Evolutionary conservation across 192 early-diverging fungal species (phyloP).

Genomic region (Coemansia brasiliensis): DNA sequence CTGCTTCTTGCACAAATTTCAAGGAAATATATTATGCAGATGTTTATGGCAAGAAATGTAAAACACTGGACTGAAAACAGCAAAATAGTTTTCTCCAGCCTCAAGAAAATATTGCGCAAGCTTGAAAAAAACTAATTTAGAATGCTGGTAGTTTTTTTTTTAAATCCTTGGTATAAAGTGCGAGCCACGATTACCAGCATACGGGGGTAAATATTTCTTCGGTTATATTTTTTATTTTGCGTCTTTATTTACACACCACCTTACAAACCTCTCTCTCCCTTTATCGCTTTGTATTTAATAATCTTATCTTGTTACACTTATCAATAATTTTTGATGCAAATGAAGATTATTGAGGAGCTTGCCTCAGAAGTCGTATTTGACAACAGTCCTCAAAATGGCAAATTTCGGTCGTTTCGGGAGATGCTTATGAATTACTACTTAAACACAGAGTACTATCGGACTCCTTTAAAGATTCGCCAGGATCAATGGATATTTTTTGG

Average conservation of each 20-base stretch:
- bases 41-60: too few species aligned
- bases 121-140: not conserved
- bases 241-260: not conserved
- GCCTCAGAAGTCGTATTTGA: constrained; percentile 48
- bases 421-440: constrained; percentile 51
- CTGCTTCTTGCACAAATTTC: too few species aligned
- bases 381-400: constrained; percentile 13
- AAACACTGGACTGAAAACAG: too few species aligned
- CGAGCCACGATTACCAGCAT: constrained; percentile 4
- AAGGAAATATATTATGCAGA: too few species aligned
- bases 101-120: not conserved
- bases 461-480: constrained; percentile 57
- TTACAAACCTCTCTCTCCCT: not conserved
- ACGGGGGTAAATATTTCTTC: not conserved
- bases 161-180: not conserved
- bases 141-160: not conserved
- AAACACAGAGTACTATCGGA: constrained; percentile 62
- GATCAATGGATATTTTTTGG: constrained; percentile 58
- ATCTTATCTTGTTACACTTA: constrained; percentile 4
- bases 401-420: constrained; percentile 39
- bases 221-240: constrained; percentile 2
- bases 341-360: constrained; percentile 44
- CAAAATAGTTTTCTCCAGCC: not conserved
- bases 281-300: not conserved
- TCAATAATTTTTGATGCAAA: constrained; percentile 3